phyloP scores from a whole-genome alignment of 768 basidiomycete genomes.

The Rhizopogon sp. region DNA sequence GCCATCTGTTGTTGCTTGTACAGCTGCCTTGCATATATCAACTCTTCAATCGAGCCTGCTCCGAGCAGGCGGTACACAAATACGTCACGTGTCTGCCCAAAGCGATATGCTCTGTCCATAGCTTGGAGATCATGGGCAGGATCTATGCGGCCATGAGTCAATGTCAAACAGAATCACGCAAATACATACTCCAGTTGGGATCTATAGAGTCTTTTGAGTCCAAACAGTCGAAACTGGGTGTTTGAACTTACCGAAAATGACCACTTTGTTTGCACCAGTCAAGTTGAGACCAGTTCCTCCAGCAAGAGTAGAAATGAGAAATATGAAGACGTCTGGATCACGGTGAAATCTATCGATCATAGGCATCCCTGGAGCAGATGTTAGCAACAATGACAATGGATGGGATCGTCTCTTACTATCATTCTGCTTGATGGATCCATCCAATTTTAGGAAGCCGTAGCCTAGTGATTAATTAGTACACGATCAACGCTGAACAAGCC shows the following conservation, averaged over 20 bases:
- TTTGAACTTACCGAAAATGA: slow-evolving; percentile 66
- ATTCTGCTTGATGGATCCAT: slow-evolving; percentile 65
- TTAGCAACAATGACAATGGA: background rate
- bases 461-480: slow-evolving; percentile 23
- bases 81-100: slow-evolving; percentile 85
- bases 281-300: slow-evolving; percentile 91
- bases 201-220: slow-evolving; percentile 36
- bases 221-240: background rate
- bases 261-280: slow-evolving; percentile 91
- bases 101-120: slow-evolving; percentile 82
- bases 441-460: slow-evolving; percentile 67
- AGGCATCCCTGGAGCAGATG: slow-evolving; percentile 58
- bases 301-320: slow-evolving; percentile 86
- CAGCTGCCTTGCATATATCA: slow-evolving; percentile 85
- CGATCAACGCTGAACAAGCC: background rate
- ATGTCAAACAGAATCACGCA: background rate
- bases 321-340: slow-evolving; percentile 69
- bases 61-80: slow-evolving; percentile 79
- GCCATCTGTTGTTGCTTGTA: slow-evolving; percentile 94
- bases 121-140: slow-evolving; percentile 94
- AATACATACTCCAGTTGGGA: slow-evolving; percentile 87
- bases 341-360: slow-evolving; percentile 81
- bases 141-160: slow-evolving; percentile 41
- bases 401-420: slow-evolving; percentile 49
- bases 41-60: slow-evolving; percentile 82